Percentiles rank a stretch among this genome's conserved stretches.
Conservation (phyloP, 1,284 basidiomycete genomes). For the Microbotryomycetes sp. region DNA sequence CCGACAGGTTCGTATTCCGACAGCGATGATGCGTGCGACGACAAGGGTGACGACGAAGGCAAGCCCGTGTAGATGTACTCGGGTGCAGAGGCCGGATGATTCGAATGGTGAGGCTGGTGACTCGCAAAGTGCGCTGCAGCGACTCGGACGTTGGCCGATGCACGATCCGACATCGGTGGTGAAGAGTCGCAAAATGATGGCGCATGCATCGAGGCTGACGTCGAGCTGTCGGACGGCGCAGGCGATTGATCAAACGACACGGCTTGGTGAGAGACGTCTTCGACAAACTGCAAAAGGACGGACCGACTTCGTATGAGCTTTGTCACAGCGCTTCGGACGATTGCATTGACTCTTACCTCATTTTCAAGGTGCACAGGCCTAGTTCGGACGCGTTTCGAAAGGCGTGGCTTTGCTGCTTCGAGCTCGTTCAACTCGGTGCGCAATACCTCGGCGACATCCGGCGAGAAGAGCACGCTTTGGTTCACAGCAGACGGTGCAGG, state of each 20-base stretch:
- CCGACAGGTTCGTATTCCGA: background rate
- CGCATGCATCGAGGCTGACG: constrained; percentile 22
- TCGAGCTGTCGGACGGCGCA: constrained; percentile 14
- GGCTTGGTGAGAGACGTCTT: constrained; percentile 2
- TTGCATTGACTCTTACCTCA: constrained; percentile 4
- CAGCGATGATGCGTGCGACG: background rate
- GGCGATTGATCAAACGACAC: constrained; percentile 11
- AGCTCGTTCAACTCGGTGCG: constrained; percentile 30
- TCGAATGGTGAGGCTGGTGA: background rate
- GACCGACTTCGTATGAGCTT: background rate
- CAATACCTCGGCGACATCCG: constrained; percentile 26
- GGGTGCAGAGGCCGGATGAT: constrained; percentile 25
- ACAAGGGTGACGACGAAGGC: constrained; percentile 26
- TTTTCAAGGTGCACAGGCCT: constrained; percentile 13
- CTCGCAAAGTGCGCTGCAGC: background rate
- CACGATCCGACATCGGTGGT: constrained; percentile 23
- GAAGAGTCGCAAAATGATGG: constrained; percentile 34
- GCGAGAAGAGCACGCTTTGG: constrained; percentile 23
- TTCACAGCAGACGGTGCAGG: constrained; percentile 17
- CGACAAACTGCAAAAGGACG: constrained; percentile 7
- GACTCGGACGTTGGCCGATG: background rate
- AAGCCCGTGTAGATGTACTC: constrained; percentile 22
- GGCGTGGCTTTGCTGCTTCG: constrained; percentile 24
- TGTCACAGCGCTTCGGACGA: constrained; percentile 2
- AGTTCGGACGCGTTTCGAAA: background rate